A percentile compares a stretch with the other conserved stretches of the same genome.
phyloP scores from a whole-genome alignment of 2,329 filamentous ascomycete species.

The Myotisia sp. region DNA sequence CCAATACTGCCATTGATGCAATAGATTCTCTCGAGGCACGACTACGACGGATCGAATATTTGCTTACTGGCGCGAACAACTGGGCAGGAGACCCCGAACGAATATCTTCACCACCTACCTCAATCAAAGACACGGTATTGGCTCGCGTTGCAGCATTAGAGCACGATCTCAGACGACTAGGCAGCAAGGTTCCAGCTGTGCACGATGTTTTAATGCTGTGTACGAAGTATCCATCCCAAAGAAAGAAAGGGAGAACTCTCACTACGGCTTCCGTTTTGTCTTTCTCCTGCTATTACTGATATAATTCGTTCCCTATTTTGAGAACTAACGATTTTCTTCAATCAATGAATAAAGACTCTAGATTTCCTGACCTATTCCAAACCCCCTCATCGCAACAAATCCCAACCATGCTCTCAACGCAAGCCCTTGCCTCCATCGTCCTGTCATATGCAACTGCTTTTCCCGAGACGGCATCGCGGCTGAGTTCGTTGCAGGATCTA shows the following conservation, averaged over 20 bases:
- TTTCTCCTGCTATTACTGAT: constrained; percentile 7
- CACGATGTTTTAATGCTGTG: constrained; percentile 31
- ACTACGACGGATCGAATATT: constrained; percentile 31
- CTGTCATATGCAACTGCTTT: constrained; percentile 33
- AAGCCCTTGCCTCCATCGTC: constrained; percentile 28
- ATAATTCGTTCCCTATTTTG: too few relatives aligned
- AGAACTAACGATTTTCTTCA: constrained; percentile 4
- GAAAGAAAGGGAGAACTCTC: not conserved
- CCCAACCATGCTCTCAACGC: constrained; percentile 23
- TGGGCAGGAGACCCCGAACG: constrained; percentile 26
- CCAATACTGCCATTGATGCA: constrained; percentile 24
- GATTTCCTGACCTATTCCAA: constrained; percentile 30
- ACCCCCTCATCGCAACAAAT: constrained; percentile 20
- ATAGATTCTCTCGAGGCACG: constrained; percentile 32
- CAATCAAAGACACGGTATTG: constrained; percentile 21
- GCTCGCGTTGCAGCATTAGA: constrained; percentile 28
- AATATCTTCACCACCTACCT: constrained; percentile 9
- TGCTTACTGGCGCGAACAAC: constrained; percentile 29
- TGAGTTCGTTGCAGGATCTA: constrained; percentile 35
- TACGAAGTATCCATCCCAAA: constrained; percentile 15
- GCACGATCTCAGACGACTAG: constrained; percentile 25
- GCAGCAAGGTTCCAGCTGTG: constrained; percentile 25
- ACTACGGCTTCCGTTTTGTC: constrained; percentile 6
- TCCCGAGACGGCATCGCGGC: constrained; percentile 34
- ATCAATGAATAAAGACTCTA: constrained; percentile 20